Conservation (phyloP, 768 basidiomycete species). For the Scleroderma bovista region DNA sequence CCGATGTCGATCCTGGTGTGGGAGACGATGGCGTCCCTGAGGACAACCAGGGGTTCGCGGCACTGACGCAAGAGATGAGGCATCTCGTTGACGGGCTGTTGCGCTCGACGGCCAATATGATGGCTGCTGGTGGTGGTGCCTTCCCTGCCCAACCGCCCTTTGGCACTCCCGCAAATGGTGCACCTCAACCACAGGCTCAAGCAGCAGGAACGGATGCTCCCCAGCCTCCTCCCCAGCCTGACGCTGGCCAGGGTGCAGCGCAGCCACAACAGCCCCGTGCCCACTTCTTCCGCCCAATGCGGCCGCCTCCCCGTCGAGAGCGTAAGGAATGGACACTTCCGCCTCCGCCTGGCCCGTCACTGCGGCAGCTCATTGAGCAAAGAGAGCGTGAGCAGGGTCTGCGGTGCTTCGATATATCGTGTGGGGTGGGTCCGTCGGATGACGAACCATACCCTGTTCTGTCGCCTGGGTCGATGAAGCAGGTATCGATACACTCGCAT, state of each 20-base stretch:
- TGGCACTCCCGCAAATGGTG: neutral
- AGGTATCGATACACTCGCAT: conserved; percentile 19
- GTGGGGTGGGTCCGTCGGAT: conserved; percentile 70
- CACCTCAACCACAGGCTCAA: conserved; percentile 7
- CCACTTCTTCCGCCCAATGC: conserved; percentile 17
- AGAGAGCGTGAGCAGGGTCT: conserved; percentile 68
- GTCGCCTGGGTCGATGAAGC: conserved; percentile 15
- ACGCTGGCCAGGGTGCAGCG: neutral
- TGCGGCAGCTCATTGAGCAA: conserved; percentile 69
- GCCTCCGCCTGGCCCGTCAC: conserved; percentile 58
- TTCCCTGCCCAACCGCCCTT: no score
- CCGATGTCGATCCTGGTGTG: neutral
- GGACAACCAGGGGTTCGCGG: conserved; percentile 1
- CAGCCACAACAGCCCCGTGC: neutral
- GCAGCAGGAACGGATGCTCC: neutral
- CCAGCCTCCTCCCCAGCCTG: conserved; percentile 4
- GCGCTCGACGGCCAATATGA: conserved; percentile 20
- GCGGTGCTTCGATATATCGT: conserved; percentile 67
- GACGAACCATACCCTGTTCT: conserved; percentile 51
- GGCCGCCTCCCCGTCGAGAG: conserved; percentile 27
- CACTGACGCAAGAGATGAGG: conserved; percentile 20
- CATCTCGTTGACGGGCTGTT: conserved; percentile 22
- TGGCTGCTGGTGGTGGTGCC: conserved; percentile 4
- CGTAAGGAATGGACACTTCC: conserved; percentile 54
- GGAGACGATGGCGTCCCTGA: conserved; percentile 6